Percentiles rank a stretch among this genome's conserved stretches.
These are phyloP conservation scores for Tetrapisispora namnaoensis DNA, from an alignment of 805 yeast genomes.

Conservation along the genomic window DNA sequence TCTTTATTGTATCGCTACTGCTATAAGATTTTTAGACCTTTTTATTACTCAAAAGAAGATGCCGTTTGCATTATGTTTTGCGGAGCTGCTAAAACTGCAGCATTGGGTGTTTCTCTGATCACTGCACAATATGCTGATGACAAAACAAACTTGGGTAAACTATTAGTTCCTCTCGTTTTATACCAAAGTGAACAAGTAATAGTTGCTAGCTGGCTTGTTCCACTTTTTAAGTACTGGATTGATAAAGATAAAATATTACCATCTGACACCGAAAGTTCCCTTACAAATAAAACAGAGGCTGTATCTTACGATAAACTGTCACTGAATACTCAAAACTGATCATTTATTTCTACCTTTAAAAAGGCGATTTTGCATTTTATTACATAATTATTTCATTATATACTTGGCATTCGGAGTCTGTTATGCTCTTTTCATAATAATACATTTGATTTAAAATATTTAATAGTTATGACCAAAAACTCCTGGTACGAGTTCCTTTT, in stretches of 20 bases:
- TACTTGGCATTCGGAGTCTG: not conserved
- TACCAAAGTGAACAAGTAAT: slow-evolving; percentile 84
- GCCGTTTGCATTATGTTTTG: slow-evolving; percentile 75
- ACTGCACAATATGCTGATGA: slow-evolving; percentile 67
- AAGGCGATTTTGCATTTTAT: not conserved
- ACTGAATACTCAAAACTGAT: slow-evolving; percentile 65
- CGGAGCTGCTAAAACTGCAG: slow-evolving; percentile 92
- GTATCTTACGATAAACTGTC: slow-evolving; percentile 78
- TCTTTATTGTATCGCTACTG: slow-evolving; percentile 37
- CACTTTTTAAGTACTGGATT: slow-evolving; percentile 60
- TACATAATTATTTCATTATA: not conserved
- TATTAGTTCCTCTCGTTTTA: slow-evolving; percentile 73
- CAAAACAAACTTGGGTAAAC: slow-evolving; percentile 52
- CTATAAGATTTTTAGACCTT: slow-evolving; percentile 41
- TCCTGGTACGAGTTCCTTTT: not conserved
- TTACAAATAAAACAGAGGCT: slow-evolving; percentile 18
- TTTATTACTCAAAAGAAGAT: slow-evolving; percentile 60
- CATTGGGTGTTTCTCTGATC: slow-evolving; percentile 77
- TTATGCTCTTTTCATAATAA: not conserved
- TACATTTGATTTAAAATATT: not conserved
- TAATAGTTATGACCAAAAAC: not conserved
- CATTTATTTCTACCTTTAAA: not conserved
- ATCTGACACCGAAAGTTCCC: slow-evolving; percentile 14
- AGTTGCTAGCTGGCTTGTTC: slow-evolving; percentile 64
- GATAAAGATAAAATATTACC: not conserved